These are phyloP conservation scores for Exsudoporus frostii DNA, from an alignment of 768 basidiomycete genomes.

Conservation along the genomic window DNA sequence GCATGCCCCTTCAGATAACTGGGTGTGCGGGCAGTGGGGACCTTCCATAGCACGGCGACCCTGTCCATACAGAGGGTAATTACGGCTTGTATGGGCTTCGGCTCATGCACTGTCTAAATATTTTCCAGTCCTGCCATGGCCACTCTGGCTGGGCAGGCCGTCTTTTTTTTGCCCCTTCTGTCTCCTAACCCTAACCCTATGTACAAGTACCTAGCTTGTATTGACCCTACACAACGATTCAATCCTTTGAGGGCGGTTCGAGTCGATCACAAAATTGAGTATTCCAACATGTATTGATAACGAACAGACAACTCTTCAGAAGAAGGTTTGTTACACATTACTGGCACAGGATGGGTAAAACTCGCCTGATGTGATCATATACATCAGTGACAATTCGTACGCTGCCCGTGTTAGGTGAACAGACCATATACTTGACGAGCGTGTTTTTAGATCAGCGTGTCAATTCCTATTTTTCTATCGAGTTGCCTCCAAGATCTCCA, in stretches of 20 bases:
- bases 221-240: no score
- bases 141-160: constrained; percentile 38
- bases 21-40: constrained; percentile 56
- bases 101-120: constrained; percentile 78
- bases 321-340: background rate
- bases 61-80: constrained; percentile 44
- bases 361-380: constrained; percentile 7
- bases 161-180: constrained; percentile 7
- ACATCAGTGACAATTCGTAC: constrained; percentile 1
- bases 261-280: no score
- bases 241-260: no score
- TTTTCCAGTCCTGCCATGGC: constrained; percentile 69
- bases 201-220: no score
- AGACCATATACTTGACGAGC: constrained; percentile 7
- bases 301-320: background rate
- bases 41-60: constrained; percentile 55
- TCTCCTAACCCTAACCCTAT: constrained; percentile 40
- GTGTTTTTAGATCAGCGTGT: background rate
- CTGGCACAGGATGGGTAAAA: background rate
- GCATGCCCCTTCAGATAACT: constrained; percentile 50
- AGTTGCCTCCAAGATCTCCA: constrained; percentile 80
- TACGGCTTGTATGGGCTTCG: constrained; percentile 54
- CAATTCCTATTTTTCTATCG: constrained; percentile 25
- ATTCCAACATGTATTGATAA: no score
- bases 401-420: background rate